phyloP scores from a whole-genome alignment of 2,329 filamentous ascomycete species.

The Pyrenophora seminiperda region DNA sequence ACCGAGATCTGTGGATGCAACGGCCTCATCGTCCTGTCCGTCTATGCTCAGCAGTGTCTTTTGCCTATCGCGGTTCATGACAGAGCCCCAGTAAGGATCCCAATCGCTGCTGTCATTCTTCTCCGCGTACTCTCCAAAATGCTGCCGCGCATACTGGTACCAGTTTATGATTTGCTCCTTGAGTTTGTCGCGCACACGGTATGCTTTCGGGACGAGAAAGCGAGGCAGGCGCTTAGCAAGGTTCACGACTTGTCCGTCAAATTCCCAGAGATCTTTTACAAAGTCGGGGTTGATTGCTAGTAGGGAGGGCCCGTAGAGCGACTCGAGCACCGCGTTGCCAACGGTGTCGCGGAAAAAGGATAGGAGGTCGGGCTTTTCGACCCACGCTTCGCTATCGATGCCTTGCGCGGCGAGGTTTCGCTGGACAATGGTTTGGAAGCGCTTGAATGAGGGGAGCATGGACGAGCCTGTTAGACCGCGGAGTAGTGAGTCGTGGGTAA shows the following conservation, averaged over 20 bases:
- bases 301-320: neutral
- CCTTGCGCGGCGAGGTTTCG: neutral
- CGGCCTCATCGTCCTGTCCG: neutral
- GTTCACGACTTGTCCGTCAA: neutral
- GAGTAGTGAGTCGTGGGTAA: neutral
- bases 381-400: neutral
- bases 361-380: neutral
- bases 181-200: neutral
- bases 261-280: neutral
- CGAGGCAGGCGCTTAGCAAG: neutral
- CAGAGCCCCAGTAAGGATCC: neutral
- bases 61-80: neutral
- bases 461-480: neutral
- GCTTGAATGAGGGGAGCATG: neutral
- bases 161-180: neutral
- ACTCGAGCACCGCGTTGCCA: neutral
- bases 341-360: neutral
- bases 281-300: neutral
- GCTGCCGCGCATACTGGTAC: neutral
- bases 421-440: neutral
- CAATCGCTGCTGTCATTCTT: neutral
- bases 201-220: neutral
- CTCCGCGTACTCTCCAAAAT: neutral
- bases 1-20: constrained; percentile 3
- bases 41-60: neutral